These are phyloP conservation scores for Pachysandra terminalis DNA, from an alignment of 164 flowering plant species.

Conservation along the genomic window DNA sequence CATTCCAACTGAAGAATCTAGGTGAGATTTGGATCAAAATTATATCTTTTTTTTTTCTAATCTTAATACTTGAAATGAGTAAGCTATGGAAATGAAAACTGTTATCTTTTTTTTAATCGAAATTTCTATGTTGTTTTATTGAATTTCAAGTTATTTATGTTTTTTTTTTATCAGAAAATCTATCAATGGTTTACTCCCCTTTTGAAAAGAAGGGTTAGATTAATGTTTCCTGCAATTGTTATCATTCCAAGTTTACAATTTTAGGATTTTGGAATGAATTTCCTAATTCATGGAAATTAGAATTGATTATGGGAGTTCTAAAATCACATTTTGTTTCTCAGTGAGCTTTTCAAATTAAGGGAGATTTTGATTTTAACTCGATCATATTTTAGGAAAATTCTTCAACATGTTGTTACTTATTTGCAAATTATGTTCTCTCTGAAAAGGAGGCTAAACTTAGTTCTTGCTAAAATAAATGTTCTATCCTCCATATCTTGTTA, in stretches of 20 bases:
- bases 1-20: conserved; percentile 78
- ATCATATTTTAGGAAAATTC: neutral
- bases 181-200: neutral
- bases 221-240: neutral
- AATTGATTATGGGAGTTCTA: too few relatives aligned
- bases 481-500: too few relatives aligned
- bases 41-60: neutral
- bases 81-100: neutral
- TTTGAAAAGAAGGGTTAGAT: neutral
- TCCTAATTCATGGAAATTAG: neutral
- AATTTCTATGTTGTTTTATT: too few relatives aligned
- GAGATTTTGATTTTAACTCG: too few relatives aligned
- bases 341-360: too few relatives aligned
- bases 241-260: neutral
- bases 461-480: neutral
- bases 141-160: too few relatives aligned
- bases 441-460: neutral
- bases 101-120: too few relatives aligned
- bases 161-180: neutral
- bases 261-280: neutral
- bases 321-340: neutral
- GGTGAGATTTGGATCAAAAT: conserved; percentile 36
- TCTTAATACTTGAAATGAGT: neutral
- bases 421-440: too few relatives aligned
- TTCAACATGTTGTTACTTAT: neutral